Evolutionary conservation across 2,329 filamentous ascomycete species (phyloP), one percentile per base, ranked within the genome.

Genomic region (Trichophyton benhamiae): DNA sequence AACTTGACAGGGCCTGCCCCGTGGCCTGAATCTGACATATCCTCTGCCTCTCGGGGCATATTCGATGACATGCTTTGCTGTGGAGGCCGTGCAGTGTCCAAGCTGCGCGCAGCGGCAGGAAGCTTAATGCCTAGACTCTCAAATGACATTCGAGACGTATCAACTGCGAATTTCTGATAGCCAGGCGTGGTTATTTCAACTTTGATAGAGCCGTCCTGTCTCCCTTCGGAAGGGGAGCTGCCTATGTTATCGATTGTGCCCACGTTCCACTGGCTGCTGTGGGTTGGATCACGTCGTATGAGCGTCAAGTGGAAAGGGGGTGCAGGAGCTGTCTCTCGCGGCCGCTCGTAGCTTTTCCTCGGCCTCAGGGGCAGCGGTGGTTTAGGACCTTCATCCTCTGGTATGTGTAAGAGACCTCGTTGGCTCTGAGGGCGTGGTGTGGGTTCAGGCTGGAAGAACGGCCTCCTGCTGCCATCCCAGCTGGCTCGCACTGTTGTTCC

Each of bases 251-350:
- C 80, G 57, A 90, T 80, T 60, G 79, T 84, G 22, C 85, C 88
- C 11, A 91, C 80, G 68, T 91, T 91, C 87, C 87, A 90, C 71
- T 91, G 88, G 60, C 79, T 79, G 6, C 84, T 83, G 7, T 85
- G 83, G 22, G 80, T 78, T 0, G 86, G 86, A 69, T 91, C 86
- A 65, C 87, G 82, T n/a, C 88, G 84, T 67, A 91, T 89, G 13
- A 91, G 72, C 0, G 83, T 86, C 53, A 79, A 71, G 60, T 71
- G 70, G 59, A 76, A 76, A 30, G 65, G 65, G 11, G 60, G 36
- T 1, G 60, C 52, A 22, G 42, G 38, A 25, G 13, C 13, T 17
- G 42, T 8, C 8, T 62, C 58, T 38, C 44, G 55, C 17, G 41
- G 33, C n/a, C 11, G 42, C 1, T 63, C 63, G 49, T n/a, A 22